These are phyloP conservation scores for Mediolabrus comicus DNA, from an alignment of 108 stramenopile species.

Conservation along the genomic window DNA sequence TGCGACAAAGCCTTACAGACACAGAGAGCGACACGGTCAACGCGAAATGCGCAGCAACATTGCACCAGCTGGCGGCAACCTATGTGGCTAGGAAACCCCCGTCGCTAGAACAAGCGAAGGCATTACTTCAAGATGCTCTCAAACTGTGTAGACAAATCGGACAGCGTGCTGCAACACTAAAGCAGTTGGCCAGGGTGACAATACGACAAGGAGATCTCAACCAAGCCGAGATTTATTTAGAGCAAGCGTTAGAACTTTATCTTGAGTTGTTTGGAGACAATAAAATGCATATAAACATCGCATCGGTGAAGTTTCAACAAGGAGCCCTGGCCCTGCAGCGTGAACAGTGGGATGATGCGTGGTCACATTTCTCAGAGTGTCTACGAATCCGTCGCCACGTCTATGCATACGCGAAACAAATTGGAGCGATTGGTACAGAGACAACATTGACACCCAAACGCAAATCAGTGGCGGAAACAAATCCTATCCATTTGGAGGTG, in stretches of 20 bases:
- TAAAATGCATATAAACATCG: slow-evolving; percentile 62
- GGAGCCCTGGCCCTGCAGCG: slow-evolving; percentile 63
- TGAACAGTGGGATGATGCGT: slow-evolving; percentile 58
- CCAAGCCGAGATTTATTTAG: slow-evolving; percentile 51
- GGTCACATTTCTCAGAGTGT: slow-evolving; percentile 48
- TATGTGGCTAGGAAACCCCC: slow-evolving; percentile 65
- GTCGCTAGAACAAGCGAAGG: slow-evolving; percentile 49
- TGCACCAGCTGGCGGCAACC: slow-evolving; percentile 68
- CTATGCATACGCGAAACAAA: slow-evolving; percentile 51
- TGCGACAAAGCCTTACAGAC: slow-evolving; percentile 39
- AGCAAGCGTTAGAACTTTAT: slow-evolving; percentile 59
- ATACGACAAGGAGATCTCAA: slow-evolving; percentile 60
- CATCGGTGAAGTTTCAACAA: slow-evolving; percentile 70
- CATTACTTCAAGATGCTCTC: slow-evolving; percentile 56
- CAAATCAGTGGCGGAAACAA: slow-evolving; percentile 23
- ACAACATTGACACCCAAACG: slow-evolving; percentile 6
- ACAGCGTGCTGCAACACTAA: slow-evolving; percentile 67
- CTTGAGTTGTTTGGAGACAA: slow-evolving; percentile 62
- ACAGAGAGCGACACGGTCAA: slow-evolving; percentile 22
- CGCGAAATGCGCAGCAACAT: slow-evolving; percentile 52
- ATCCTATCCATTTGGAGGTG: slow-evolving; percentile 64
- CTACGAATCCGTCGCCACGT: slow-evolving; percentile 54
- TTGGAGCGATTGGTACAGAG: neutral
- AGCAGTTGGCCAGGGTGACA: slow-evolving; percentile 65
- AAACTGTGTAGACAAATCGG: slow-evolving; percentile 56